Evolutionary conservation across 2,329 filamentous ascomycete genomes (phyloP).

Genomic region (Coleophoma cylindrospora): DNA sequence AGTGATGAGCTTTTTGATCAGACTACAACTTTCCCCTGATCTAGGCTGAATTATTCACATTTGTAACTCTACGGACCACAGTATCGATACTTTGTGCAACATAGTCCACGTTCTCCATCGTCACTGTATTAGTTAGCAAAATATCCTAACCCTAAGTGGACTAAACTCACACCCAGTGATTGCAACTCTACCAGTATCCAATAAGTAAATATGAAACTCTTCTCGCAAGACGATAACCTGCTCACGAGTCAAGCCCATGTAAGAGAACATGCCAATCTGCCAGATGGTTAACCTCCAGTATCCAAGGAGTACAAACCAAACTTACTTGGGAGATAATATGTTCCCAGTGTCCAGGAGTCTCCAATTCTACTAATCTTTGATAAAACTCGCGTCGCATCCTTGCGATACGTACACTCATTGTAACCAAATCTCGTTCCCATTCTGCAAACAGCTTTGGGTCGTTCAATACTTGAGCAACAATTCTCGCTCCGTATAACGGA

Average conservation of each 20-base stretch:
- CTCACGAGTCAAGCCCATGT: background rate
- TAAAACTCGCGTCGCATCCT: background rate
- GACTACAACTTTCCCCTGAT: no score
- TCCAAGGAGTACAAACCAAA: background rate
- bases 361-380: background rate
- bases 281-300: background rate
- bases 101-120: no score
- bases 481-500: background rate
- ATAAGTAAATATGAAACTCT: background rate
- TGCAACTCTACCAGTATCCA: background rate
- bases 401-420: background rate
- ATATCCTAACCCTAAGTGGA: no score
- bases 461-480: background rate
- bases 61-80: no score
- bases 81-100: no score
- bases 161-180: background rate
- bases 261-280: background rate
- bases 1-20: no score
- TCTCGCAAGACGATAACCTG: background rate
- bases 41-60: no score
- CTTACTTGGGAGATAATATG: background rate
- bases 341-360: background rate
- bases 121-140: no score
- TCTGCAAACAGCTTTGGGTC: background rate
- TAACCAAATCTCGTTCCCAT: background rate